Percentiles rank a stretch among this genome's conserved stretches.
These are phyloP conservation scores for Calonectria henricotiae DNA, from an alignment of 2,329 filamentous ascomycete species.

Conservation along the genomic window DNA sequence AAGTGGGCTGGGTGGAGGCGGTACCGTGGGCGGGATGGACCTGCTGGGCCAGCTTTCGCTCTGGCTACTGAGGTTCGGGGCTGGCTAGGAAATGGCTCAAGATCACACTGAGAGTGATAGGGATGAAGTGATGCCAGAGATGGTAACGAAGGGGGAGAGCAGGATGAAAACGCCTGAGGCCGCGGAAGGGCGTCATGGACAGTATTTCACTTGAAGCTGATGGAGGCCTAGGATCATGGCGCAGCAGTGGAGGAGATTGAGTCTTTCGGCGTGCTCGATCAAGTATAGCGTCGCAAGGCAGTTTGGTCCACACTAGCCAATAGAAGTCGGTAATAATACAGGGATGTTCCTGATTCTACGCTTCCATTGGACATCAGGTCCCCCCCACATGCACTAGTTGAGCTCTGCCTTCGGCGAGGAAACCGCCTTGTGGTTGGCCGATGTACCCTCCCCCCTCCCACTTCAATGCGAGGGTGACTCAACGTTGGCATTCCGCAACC, in stretches of 20 bases:
- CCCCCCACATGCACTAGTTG: slow-evolving; percentile 52
- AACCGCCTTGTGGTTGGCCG: slow-evolving; percentile 54
- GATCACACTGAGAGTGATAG: slow-evolving; percentile 1
- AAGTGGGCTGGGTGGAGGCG: slow-evolving; percentile 26
- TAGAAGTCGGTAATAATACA: slow-evolving; percentile 33
- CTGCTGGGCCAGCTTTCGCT: slow-evolving; percentile 32
- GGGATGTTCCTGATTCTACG: slow-evolving; percentile 29
- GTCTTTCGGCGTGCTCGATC: slow-evolving; percentile 65
- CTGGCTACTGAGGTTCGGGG: slow-evolving; percentile 15
- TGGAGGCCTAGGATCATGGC: slow-evolving; percentile 50
- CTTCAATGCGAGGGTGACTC: slow-evolving; percentile 53
- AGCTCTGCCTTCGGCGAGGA: slow-evolving; percentile 58
- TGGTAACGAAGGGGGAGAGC: slow-evolving; percentile 40
- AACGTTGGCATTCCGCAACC: slow-evolving; percentile 48
- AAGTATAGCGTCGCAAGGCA: slow-evolving; percentile 55
- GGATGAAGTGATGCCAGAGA: slow-evolving; percentile 17
- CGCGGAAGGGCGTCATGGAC: slow-evolving; percentile 55
- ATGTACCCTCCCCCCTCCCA: slow-evolving; percentile 45
- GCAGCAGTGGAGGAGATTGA: slow-evolving; percentile 57
- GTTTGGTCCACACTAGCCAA: slow-evolving; percentile 49
- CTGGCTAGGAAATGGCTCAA: not conserved
- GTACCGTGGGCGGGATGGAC: slow-evolving; percentile 24
- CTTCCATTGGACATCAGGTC: slow-evolving; percentile 51
- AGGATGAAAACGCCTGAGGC: slow-evolving; percentile 55
- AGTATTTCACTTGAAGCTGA: slow-evolving; percentile 58